Evolutionary conservation across 2,329 filamentous ascomycete species (phyloP).

Genomic region (Amauroascus niger): DNA sequence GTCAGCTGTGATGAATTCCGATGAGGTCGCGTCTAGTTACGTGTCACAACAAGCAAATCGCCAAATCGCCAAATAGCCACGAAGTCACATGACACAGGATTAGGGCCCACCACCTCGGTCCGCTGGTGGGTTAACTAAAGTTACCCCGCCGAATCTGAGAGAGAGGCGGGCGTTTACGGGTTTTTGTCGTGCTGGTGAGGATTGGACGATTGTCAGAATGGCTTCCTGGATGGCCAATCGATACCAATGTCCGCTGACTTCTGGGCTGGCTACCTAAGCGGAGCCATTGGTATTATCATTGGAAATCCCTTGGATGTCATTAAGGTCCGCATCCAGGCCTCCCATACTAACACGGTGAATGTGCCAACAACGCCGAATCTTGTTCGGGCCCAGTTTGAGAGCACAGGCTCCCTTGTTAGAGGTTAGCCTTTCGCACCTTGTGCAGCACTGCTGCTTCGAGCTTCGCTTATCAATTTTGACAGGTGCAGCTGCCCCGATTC

Average conservation of each 20-base stretch:
- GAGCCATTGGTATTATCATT: constrained; percentile 74
- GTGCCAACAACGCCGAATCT: constrained; percentile 21
- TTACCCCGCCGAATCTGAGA: not conserved
- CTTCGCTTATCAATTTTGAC: not conserved
- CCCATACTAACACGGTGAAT: constrained; percentile 25
- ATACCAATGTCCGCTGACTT: constrained; percentile 71
- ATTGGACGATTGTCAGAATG: not conserved
- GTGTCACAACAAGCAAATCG: constrained; percentile 3
- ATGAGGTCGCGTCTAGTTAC: constrained; percentile 1
- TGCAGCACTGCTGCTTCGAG: not conserved
- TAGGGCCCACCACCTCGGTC: not conserved
- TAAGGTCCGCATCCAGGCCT: constrained; percentile 73
- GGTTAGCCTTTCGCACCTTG: constrained; percentile 22
- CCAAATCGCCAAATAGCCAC: constrained; percentile 20
- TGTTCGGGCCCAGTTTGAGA: constrained; percentile 27
- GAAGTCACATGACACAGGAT: constrained; percentile 21
- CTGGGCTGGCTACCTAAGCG: constrained; percentile 85
- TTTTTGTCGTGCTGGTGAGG: not conserved
- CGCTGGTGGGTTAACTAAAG: not conserved
- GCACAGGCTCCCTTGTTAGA: constrained; percentile 30
- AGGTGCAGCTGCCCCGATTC: constrained; percentile 74
- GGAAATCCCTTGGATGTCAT: constrained; percentile 76
- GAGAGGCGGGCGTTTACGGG: not conserved
- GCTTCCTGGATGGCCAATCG: constrained; percentile 1
- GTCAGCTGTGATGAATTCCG: not conserved